Conservation (phyloP, 2,329 filamentous ascomycete species). For the Colletotrichum karsti region DNA sequence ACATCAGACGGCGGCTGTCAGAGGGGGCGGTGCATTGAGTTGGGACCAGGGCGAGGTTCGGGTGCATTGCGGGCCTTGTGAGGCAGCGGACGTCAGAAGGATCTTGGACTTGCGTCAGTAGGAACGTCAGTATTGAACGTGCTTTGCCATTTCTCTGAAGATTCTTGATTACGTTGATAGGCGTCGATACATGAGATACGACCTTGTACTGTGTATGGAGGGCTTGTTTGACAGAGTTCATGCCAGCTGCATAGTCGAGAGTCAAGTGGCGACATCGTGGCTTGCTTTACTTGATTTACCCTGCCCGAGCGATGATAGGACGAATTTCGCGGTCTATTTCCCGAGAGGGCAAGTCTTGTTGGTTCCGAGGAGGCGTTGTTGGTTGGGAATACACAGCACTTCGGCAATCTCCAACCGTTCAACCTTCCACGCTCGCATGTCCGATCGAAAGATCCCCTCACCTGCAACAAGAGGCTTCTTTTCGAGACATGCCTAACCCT, state of each 20-base stretch:
- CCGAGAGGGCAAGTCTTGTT: neutral
- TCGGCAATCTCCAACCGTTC: slow-evolving; percentile 21
- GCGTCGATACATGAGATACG: neutral
- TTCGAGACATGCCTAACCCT: neutral
- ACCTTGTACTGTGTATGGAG: neutral
- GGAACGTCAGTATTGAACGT: neutral
- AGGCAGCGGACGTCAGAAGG: slow-evolving; percentile 1
- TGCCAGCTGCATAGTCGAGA: neutral
- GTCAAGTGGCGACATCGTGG: neutral
- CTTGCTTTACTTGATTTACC: neutral
- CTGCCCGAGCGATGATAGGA: neutral
- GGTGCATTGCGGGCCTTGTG: neutral
- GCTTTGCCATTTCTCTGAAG: neutral
- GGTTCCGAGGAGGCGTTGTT: neutral
- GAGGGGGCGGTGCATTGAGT: slow-evolving; percentile 4
- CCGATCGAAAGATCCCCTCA: neutral
- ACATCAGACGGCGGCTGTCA: slow-evolving; percentile 29
- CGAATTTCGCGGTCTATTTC: neutral
- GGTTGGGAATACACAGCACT: neutral
- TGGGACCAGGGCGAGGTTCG: neutral
- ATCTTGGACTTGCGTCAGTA: neutral
- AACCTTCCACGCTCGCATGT: neutral
- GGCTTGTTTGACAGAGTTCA: neutral
- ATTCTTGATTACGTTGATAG: neutral
- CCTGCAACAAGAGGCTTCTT: neutral